These are phyloP conservation scores for Tetracentron sinense DNA, from an alignment of 164 flowering plant genomes.

Conservation along the genomic window DNA sequence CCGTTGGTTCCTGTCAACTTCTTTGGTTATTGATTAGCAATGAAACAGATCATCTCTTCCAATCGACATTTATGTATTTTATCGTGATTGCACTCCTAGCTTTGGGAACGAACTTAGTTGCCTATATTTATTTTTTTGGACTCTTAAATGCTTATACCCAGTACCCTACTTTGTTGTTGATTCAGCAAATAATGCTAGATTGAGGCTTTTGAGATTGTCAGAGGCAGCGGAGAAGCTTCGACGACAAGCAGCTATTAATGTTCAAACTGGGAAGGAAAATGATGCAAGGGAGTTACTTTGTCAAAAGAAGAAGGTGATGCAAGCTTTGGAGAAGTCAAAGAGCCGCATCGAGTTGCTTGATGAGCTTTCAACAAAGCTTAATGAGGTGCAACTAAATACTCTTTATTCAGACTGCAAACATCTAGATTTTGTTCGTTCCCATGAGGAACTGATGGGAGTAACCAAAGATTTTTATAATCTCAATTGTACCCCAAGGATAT, in stretches of 20 bases:
- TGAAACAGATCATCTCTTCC: not conserved
- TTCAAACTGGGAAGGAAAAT: slow-evolving; percentile 59
- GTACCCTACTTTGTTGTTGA: slow-evolving; percentile 7
- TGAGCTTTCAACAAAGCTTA: slow-evolving; percentile 60
- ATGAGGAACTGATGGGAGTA: not conserved
- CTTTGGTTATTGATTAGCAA: not conserved
- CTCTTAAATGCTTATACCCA: not conserved
- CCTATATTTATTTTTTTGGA: too few relatives aligned
- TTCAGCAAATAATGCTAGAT: slow-evolving; percentile 69
- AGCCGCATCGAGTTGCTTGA: slow-evolving; percentile 66
- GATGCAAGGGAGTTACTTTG: slow-evolving; percentile 74
- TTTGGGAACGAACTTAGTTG: not conserved
- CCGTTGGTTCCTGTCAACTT: not conserved
- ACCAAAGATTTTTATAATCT: not conserved
- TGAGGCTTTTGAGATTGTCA: slow-evolving; percentile 65
- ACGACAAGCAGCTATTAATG: slow-evolving; percentile 57
- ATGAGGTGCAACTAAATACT: slow-evolving; percentile 41
- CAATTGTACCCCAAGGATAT: not conserved
- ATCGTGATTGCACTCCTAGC: not conserved
- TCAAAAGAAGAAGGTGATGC: slow-evolving; percentile 77
- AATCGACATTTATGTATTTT: not conserved
- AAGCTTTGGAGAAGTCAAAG: slow-evolving; percentile 74
- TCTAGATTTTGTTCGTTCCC: not conserved
- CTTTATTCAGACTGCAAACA: not conserved
- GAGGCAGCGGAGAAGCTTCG: slow-evolving; percentile 76